Evolutionary conservation across 2,329 filamentous ascomycete genomes (phyloP), one percentile per base, ranked within the genome.

Genomic region (Talaromyces sp.): DNA sequence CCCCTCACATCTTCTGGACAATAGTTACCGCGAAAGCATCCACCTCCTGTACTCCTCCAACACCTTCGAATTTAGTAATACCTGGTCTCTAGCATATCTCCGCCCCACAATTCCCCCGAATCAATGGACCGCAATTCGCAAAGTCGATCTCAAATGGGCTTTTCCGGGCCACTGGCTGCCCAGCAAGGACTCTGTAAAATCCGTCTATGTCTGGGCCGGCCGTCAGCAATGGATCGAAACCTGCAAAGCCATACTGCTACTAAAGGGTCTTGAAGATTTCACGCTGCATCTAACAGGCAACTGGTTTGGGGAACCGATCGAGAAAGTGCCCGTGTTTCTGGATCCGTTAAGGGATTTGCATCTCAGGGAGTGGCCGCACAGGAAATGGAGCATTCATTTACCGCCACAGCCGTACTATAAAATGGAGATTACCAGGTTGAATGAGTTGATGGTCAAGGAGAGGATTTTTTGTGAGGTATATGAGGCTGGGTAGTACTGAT

Each of bases 121-220:
- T 3, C 65, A 68, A 48, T 75, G 71, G 70, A 64, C 71, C 35
- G 66, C 64, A 2, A 75, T 77, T 58, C 73, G 72, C 60, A 59
- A 58, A 31, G 66, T 77, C 42, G 73, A 76, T 48, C 71, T 77
- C 14, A 72, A 73, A 69, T 77, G 74, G 73, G 73, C 75, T 0
- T 77, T 77, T 35, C 74, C 73, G 0, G 75, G 75, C 58, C 75
- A 77, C 65, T 76, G 75, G 73, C 71, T 77, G 0, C 75, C 75
- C 5, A 75, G 69, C 63, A 77, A 77, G 63, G 75, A 77, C 65
- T 72, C 75, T 28, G 75, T 77, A 23, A 74, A 75, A 59, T 63
- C 70, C 2, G 67, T 77, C 3, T 77, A 77, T 52, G 72, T 77
- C 54, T 72, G 72, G 39, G 74, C 75, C 0, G 74, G 75, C 33